Evolutionary conservation across 805 yeast genomes (phyloP), one percentile per base, ranked within the genome.

Genomic region (Candida chilensis): DNA sequence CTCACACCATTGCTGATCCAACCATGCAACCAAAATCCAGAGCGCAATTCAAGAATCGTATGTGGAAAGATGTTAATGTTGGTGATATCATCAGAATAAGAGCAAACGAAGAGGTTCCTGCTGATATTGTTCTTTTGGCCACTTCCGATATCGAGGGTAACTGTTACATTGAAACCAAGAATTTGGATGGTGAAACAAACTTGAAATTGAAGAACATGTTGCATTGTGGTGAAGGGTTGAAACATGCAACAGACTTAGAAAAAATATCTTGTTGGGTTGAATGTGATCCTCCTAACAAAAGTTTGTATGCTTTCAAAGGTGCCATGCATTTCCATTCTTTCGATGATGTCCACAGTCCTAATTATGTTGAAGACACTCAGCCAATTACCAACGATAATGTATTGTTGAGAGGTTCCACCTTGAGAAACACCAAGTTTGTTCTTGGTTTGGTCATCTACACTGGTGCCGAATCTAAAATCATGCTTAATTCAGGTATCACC

Each of bases 361-460:
- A 22, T 5, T 22, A 22, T 6, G 39, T 32, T 16, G 41, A 34
- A n/a, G 32, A 32, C 22, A 67, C 74, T 50, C 92, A 82, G 50
- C 70, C 88, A 4, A 68, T 78, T 11, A 75, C 76, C 3, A 74
- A 78, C 43, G 78, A 79, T 48, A 81, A 82, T 46, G 44, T 81
- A 48, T 53, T 83, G 25, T 53, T 83, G 24, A 71, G 94, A 57
- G 94, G 94, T 16, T 80, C 85, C 44, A 64, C 72, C n/a, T 57
- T 83, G 32, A 68, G 92, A 56, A 83, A 83, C 46, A 82, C 92
- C 1, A 79, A 78, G 51, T 83, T 92, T 92, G 86, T 72, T 16
- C 66, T 82, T 48, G 92, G 92, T 33, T 44, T 82, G 17, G 92
- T 81, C 12, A 60, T 72, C 3, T 82, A 78, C 54, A 82, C 92